Evolutionary conservation across 495 filamentous ascomycete species (phyloP), one percentile per base, ranked within the genome.

Genomic region (Lepidopterella palustris): DNA sequence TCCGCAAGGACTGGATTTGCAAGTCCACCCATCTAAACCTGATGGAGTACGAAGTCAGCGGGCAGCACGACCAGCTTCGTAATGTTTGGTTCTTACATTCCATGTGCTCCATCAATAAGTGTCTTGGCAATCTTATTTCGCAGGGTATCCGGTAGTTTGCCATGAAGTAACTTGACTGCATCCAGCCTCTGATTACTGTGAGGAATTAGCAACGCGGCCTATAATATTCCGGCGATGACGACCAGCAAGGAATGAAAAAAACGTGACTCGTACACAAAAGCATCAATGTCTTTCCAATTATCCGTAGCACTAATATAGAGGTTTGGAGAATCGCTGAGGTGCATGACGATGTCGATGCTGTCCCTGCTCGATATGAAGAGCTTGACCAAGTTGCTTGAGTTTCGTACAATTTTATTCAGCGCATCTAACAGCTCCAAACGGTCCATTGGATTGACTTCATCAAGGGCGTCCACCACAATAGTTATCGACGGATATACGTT

Each of bases 381-480:
- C 49, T 76, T 76, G 4, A 77, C 68, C 3, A 75, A 20, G 18
- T 54, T 67, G 1, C 47, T 35, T 2, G 74, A 69, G 0, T 64
- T 42, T 28, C 56, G 25, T 1, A 76, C 27, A 2, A 77, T 67
- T 0, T 20, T 49, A 3, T 72, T 47, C 3, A 78, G 57, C 0
- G 63, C 67, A 18, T 71, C 55, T 6, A 78, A 64, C 10, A 80
- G 45, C 4, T 68, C 45, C 8, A 65, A 56, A 20, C 75, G 66
- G 3, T 57, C 57, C 13, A 59, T 57, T 0, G 65, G 53, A 31
- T 79, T 64, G 47, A 72, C 75, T 57, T 82, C 78, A 56, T 80
- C 77, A 6, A 80, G 54, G 18, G 75, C 78, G 64, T 80, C 77
- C 10, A 79, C 71, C 2, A 80, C 61, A 5, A 79, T 70, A 0